Conservation (phyloP, 169 alveolate species). For the Plasmodium knowlesi region DNA sequence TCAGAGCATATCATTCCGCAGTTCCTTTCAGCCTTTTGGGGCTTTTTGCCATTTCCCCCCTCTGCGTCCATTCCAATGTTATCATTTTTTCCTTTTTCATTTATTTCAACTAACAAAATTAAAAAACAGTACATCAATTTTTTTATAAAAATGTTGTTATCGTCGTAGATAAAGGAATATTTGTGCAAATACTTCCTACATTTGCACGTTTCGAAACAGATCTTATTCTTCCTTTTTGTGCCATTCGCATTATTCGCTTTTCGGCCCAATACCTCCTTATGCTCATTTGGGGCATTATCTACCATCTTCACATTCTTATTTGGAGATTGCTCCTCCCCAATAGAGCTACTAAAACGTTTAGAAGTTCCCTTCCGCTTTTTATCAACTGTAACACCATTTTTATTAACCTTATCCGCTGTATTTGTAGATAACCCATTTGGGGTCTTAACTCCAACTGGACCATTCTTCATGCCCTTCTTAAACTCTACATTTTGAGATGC, state of each 20-base stretch:
- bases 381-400: background rate
- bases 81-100: background rate
- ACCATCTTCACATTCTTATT: background rate
- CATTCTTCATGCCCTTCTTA: background rate
- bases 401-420: background rate
- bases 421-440: background rate
- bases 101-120: constrained; percentile 60
- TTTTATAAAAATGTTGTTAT: background rate
- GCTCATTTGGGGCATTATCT: background rate
- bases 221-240: background rate
- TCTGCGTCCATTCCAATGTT: background rate
- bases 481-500: constrained; percentile 34
- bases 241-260: background rate
- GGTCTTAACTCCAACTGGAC: background rate
- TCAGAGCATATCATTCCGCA: constrained; percentile 18
- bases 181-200: constrained; percentile 47
- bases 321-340: background rate
- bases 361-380: background rate
- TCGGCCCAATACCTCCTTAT: background rate
- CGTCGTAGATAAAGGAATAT: constrained; percentile 24
- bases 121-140: constrained; percentile 68
- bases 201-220: constrained; percentile 35
- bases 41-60: background rate
- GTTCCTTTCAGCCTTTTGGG: background rate
- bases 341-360: background rate